Percentiles rank a stretch among this genome's conserved stretches.
Evolutionary conservation across 2,329 filamentous ascomycete genomes (phyloP).

Genomic region (Colletotrichum zoysiae): DNA sequence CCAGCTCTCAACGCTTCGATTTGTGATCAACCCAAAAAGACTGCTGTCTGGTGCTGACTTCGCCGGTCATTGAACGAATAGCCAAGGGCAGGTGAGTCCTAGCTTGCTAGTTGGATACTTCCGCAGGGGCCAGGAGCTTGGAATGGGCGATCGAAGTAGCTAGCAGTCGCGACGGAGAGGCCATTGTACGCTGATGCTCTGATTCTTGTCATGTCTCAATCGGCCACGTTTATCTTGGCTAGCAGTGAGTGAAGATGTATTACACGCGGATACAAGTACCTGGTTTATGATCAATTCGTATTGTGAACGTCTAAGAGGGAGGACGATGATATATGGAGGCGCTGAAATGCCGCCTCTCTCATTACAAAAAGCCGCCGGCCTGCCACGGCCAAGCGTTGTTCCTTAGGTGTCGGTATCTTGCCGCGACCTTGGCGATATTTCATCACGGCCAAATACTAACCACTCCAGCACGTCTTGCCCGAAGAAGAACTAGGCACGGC

Average conservation of each 20-base stretch:
- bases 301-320: neutral
- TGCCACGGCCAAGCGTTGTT: too few species aligned
- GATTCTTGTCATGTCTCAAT: neutral
- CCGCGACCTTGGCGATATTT: conserved; percentile 11
- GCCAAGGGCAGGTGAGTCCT: neutral
- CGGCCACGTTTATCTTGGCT: neutral
- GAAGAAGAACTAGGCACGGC: conserved; percentile 45
- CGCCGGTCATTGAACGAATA: neutral
- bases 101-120: neutral
- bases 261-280: neutral
- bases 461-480: conserved; percentile 40
- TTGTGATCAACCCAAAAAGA: neutral
- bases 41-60: too few species aligned
- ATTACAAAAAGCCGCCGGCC: too few species aligned
- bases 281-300: neutral
- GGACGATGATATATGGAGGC: neutral
- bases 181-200: neutral
- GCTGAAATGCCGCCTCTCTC: neutral
- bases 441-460: neutral
- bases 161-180: neutral
- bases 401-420: neutral
- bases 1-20: neutral
- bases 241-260: neutral
- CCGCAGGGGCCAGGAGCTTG: neutral
- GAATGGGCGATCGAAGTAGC: neutral